phyloP scores from a whole-genome alignment of 2,329 filamentous ascomycete species.

The Alternaria sp. region DNA sequence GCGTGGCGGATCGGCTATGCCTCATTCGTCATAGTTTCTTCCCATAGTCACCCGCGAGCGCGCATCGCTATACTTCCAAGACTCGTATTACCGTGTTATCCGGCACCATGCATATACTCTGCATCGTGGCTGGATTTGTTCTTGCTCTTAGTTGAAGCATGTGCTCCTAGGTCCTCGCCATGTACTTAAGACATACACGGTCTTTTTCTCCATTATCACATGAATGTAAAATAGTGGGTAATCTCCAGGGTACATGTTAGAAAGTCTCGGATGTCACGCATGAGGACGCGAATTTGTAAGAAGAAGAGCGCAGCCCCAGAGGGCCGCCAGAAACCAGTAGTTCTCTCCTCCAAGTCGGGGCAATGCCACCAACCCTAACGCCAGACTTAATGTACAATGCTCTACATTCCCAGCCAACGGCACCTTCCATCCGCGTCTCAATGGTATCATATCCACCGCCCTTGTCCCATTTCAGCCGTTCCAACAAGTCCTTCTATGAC shows the following conservation, averaged over 20 bases:
- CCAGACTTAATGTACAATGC: constrained; percentile 40
- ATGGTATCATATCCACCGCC: constrained; percentile 28
- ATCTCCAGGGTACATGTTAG: not conserved
- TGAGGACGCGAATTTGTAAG: not conserved
- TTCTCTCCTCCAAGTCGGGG: constrained; percentile 6
- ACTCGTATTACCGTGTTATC: constrained; percentile 8
- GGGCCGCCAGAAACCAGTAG: constrained; percentile 14
- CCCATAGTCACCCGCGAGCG: not conserved
- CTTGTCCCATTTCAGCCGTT: not conserved
- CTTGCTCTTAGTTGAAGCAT: not conserved
- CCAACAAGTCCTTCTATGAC: constrained; percentile 19
- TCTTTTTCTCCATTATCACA: not conserved
- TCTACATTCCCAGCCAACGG: constrained; percentile 13
- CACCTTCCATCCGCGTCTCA: constrained; percentile 8
- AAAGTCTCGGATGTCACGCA: not conserved
- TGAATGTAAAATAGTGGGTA: not conserved
- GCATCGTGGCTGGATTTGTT: not conserved
- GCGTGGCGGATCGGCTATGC: constrained; percentile 14
- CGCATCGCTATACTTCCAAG: constrained; percentile 1
- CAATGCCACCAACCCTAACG: constrained; percentile 16
- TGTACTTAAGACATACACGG: not conserved
- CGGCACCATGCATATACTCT: constrained; percentile 1
- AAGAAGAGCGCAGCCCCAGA: constrained; percentile 16
- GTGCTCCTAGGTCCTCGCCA: not conserved
- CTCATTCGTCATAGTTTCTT: not conserved